Conservation (phyloP, 2,329 filamentous ascomycete species). For the Graphilbum fragrans region DNA sequence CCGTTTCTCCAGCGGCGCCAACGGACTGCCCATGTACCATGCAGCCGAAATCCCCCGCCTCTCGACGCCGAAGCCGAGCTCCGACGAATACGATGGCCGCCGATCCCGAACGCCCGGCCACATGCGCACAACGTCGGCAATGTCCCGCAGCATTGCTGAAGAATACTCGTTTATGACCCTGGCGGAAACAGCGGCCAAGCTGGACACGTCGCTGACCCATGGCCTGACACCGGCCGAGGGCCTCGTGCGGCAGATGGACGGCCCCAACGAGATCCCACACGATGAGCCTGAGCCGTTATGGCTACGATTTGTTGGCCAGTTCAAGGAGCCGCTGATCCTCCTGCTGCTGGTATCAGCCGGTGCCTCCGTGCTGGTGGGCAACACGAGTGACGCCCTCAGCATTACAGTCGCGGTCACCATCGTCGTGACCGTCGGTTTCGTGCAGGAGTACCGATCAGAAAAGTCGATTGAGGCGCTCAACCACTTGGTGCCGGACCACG, state of each 20-base stretch:
- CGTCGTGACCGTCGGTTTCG: conserved; percentile 88
- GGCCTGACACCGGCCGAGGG: conserved; percentile 77
- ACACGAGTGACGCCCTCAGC: conserved; percentile 88
- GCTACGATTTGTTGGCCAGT: conserved; percentile 91
- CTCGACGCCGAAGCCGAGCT: conserved; percentile 3
- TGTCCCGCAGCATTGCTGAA: conserved; percentile 39
- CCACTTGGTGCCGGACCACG: conserved; percentile 87
- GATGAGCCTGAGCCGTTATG: conserved; percentile 89
- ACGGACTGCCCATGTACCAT: conserved; percentile 12
- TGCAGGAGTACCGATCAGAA: conserved; percentile 95
- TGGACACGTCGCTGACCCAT: conserved; percentile 72
- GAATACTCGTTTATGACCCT: conserved; percentile 58
- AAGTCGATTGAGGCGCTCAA: conserved; percentile 94
- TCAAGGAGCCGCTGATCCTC: conserved; percentile 88
- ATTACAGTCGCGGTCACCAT: conserved; percentile 95
- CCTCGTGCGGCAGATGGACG: conserved; percentile 64
- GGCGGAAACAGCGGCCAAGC: conserved; percentile 61
- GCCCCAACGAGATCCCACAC: conserved; percentile 88
- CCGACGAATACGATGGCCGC: conserved; percentile 8
- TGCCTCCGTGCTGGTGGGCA: conserved; percentile 82
- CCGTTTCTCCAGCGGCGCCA: conserved; percentile 5
- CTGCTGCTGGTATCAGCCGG: conserved; percentile 81
- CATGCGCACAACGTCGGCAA: conserved; percentile 12
- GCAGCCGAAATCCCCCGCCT: conserved; percentile 4
- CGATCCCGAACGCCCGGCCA: conserved; percentile 10